Conservation (phyloP, 2,329 filamentous ascomycete genomes). For the Nemania sp. region DNA sequence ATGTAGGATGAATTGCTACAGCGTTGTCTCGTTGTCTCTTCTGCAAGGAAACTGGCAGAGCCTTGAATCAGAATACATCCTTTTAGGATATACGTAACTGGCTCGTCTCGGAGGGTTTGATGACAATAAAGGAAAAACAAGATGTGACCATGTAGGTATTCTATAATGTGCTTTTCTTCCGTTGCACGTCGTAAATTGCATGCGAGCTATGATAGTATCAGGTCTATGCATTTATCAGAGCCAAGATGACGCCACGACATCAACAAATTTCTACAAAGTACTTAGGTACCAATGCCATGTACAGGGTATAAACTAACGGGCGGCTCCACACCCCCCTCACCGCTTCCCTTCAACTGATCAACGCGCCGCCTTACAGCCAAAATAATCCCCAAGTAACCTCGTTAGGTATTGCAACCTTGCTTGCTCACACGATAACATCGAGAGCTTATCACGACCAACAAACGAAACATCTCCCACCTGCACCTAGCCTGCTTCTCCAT, state of each 20-base stretch:
- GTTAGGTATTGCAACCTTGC: no score
- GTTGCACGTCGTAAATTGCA: not conserved
- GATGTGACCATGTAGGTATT: no score
- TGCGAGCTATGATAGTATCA: not conserved
- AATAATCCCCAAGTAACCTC: not conserved
- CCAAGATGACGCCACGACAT: not conserved
- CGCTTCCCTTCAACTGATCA: slow-evolving; percentile 7
- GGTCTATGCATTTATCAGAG: not conserved
- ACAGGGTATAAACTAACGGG: no score
- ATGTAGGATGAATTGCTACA: no score
- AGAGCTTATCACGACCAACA: slow-evolving; percentile 4
- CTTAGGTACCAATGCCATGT: not conserved
- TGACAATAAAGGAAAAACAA: no score
- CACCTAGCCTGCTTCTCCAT: not conserved
- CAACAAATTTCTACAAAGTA: not conserved
- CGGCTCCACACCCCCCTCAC: slow-evolving; percentile 6
- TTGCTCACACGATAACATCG: slow-evolving; percentile 1
- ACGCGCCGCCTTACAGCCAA: not conserved
- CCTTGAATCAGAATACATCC: no score
- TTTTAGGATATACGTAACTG: no score
- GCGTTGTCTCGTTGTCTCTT: no score
- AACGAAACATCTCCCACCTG: not conserved
- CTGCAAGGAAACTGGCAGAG: no score
- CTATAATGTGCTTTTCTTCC: no score
- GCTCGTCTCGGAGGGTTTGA: no score